Percentiles rank a stretch among this genome's conserved stretches.
These are phyloP conservation scores for Maudiozyma pseudohumilis DNA, from an alignment of 805 yeast species.

Conservation along the genomic window DNA sequence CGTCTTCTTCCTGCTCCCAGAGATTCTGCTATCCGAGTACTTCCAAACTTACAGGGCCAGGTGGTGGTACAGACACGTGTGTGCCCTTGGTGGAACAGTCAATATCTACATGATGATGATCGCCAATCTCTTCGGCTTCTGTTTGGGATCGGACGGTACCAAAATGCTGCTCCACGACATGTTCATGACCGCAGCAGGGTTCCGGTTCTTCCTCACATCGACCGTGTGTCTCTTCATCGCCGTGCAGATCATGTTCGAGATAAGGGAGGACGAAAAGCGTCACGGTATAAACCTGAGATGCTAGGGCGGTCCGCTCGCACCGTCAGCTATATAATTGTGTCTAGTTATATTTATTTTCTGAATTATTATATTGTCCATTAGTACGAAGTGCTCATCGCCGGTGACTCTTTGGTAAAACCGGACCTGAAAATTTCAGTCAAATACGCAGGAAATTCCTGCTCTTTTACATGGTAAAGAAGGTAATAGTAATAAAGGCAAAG, in stretches of 20 bases:
- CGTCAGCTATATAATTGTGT: too few species aligned
- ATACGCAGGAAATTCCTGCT: too few species aligned
- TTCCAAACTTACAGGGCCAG: conserved; percentile 32
- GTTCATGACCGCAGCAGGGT: conserved; percentile 62
- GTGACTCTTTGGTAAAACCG: too few species aligned
- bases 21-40: conserved; percentile 48
- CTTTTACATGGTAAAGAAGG: too few species aligned
- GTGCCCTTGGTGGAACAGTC: conserved; percentile 79
- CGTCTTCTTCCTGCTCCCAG: conserved; percentile 82
- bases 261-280: conserved; percentile 78
- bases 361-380: too few species aligned
- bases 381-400: too few species aligned
- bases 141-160: conserved; percentile 85
- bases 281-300: conserved; percentile 77
- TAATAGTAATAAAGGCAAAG: too few species aligned
- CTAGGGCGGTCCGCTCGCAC: too few species aligned
- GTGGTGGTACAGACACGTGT: conserved; percentile 71
- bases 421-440: too few species aligned
- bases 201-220: conserved; percentile 49
- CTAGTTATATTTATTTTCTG: too few species aligned
- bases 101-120: conserved; percentile 98
- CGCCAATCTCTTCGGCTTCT: conserved; percentile 91
- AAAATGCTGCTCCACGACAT: conserved; percentile 53
- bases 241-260: conserved; percentile 88
- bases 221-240: conserved; percentile 68